phyloP scores from a whole-genome alignment of 2,329 filamentous ascomycete species.

The Lachnellula hyalina region DNA sequence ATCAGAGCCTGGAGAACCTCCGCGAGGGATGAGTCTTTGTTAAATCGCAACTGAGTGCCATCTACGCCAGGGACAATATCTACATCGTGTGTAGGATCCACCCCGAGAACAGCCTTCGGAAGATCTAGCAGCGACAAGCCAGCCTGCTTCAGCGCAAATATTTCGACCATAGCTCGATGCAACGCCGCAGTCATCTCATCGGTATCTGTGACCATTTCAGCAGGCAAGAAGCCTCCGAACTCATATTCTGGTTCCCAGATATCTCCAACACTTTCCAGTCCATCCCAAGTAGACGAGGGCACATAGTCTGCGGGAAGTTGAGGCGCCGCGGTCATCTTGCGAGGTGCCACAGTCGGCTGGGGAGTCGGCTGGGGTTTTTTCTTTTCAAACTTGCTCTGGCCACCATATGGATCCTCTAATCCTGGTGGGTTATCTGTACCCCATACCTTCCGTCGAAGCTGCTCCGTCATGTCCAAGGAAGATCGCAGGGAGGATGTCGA shows the following conservation, averaged over 20 bases:
- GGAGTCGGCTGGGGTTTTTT: slow-evolving; percentile 3
- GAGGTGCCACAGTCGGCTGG: slow-evolving; percentile 6
- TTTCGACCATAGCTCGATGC: slow-evolving; percentile 51
- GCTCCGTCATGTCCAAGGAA: slow-evolving; percentile 33
- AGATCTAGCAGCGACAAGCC: slow-evolving; percentile 30
- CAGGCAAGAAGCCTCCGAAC: slow-evolving; percentile 37
- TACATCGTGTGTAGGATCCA: slow-evolving; percentile 22
- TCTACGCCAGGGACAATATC: slow-evolving; percentile 21
- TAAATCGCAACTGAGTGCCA: slow-evolving; percentile 22
- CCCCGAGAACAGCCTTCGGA: slow-evolving; percentile 10
- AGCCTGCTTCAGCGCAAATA: slow-evolving; percentile 43
- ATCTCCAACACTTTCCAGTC: slow-evolving; percentile 48
- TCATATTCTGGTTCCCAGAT: slow-evolving; percentile 32
- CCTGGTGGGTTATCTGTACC: slow-evolving; percentile 45
- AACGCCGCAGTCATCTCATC: slow-evolving; percentile 39
- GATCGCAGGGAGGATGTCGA: slow-evolving; percentile 23
- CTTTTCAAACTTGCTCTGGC: slow-evolving; percentile 25
- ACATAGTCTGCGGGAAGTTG: slow-evolving; percentile 32
- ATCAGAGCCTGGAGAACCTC: slow-evolving; percentile 13
- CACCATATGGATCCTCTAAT: slow-evolving; percentile 42
- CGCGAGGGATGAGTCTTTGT: slow-evolving; percentile 7
- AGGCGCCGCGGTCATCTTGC: background rate
- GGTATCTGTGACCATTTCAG: slow-evolving; percentile 32
- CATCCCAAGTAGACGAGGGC: slow-evolving; percentile 45
- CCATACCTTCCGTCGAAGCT: slow-evolving; percentile 43